Percentiles rank a stretch among this genome's conserved stretches.
These are phyloP conservation scores for Colletotrichum truncatum DNA, from an alignment of 2,329 filamentous ascomycete species.

Conservation along the genomic window DNA sequence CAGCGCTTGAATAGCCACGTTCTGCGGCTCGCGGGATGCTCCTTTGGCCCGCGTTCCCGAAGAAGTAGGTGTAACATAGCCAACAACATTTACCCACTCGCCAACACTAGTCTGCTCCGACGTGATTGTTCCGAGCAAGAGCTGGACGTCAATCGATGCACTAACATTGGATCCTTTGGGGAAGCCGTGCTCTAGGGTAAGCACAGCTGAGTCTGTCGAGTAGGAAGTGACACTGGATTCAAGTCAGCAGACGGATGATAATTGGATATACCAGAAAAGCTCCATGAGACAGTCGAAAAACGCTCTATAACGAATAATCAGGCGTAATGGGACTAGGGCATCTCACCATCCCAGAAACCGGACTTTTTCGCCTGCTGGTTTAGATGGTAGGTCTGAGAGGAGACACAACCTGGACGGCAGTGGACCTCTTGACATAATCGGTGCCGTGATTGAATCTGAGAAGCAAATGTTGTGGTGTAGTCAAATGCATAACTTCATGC, in stretches of 20 bases:
- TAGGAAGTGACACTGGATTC: constrained; percentile 59
- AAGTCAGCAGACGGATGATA: constrained; percentile 33
- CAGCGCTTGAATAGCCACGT: constrained; percentile 73
- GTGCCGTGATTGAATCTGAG: not conserved
- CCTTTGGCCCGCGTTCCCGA: constrained; percentile 17
- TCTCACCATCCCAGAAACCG: constrained; percentile 89
- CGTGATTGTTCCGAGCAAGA: constrained; percentile 73
- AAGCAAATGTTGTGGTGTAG: not conserved
- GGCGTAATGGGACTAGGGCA: not conserved
- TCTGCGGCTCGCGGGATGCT: constrained; percentile 25
- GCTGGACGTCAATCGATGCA: constrained; percentile 74
- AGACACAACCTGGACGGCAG: constrained; percentile 72
- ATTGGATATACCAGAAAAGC: not conserved
- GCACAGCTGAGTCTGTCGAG: constrained; percentile 61
- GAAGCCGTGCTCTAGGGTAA: constrained; percentile 76
- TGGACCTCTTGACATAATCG: constrained; percentile 65
- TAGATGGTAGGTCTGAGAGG: constrained; percentile 65
- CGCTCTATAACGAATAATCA: not conserved
- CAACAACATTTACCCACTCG: constrained; percentile 90
- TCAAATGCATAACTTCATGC: not conserved
- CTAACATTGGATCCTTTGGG: constrained; percentile 55
- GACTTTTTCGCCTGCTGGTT: constrained; percentile 76
- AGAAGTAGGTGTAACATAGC: constrained; percentile 67
- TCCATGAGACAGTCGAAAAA: not conserved
- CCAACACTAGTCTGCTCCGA: constrained; percentile 74